These are phyloP conservation scores for Corylus avellana DNA, from an alignment of 306 rosid species.

Conservation along the genomic window DNA sequence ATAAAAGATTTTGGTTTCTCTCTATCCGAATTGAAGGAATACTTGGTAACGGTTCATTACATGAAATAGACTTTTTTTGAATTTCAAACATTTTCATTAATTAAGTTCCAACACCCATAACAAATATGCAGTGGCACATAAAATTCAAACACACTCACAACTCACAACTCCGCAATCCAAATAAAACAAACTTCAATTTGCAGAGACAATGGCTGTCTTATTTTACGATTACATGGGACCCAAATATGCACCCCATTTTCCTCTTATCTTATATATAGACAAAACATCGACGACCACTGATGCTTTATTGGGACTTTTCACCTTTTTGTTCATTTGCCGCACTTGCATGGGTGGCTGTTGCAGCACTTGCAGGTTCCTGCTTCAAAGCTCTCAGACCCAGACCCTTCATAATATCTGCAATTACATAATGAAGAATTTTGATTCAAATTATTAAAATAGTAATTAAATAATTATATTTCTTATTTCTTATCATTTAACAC, in stretches of 20 bases:
- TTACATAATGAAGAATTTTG: too few species aligned
- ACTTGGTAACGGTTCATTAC: too few species aligned
- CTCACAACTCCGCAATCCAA: background rate
- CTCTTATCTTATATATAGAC: background rate
- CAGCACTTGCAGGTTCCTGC: conserved; percentile 37
- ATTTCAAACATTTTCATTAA: background rate
- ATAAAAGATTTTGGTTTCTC: too few species aligned
- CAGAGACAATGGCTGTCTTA: background rate
- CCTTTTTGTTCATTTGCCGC: conserved; percentile 26
- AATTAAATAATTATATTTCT: too few species aligned
- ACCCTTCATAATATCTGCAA: conserved; percentile 15
- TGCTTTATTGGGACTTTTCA: conserved; percentile 2
- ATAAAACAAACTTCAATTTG: background rate
- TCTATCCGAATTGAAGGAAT: too few species aligned
- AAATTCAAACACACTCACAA: background rate
- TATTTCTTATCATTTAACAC: too few species aligned
- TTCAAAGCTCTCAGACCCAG: conserved; percentile 44
- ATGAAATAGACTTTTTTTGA: background rate
- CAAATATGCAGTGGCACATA: background rate
- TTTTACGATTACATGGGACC: background rate
- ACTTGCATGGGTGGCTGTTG: conserved; percentile 29
- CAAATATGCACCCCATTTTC: background rate
- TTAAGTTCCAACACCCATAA: background rate
- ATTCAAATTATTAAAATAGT: too few species aligned
- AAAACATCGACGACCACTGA: background rate